Evolutionary conservation across 495 filamentous ascomycete species (phyloP).

Genomic region (Elaphomyces granulatus): DNA sequence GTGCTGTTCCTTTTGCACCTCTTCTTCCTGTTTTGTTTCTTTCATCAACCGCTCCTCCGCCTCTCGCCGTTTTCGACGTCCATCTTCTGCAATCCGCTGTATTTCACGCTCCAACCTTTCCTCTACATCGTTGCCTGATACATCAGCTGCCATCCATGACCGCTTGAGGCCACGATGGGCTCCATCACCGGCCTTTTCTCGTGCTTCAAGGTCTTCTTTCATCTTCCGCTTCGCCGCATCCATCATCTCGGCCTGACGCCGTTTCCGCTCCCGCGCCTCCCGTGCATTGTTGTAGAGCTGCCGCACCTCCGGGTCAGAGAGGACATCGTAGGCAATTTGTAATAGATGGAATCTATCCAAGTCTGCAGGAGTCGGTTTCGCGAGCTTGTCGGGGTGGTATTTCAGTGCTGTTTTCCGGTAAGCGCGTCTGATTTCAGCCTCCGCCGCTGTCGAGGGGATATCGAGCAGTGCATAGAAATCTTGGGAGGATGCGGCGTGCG

Average conservation of each 20-base stretch:
- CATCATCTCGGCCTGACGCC: conserved; percentile 49
- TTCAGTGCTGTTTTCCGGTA: conserved; percentile 81
- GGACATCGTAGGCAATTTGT: conserved; percentile 56
- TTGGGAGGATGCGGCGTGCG: conserved; percentile 42
- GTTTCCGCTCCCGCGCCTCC: conserved; percentile 43
- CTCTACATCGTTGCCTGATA: conserved; percentile 39
- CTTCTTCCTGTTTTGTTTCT: conserved; percentile 36
- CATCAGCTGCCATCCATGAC: conserved; percentile 25
- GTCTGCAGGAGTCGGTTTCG: conserved; percentile 39
- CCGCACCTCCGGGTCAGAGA: conserved; percentile 45
- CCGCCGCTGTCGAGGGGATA: conserved; percentile 45
- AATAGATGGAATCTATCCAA: conserved; percentile 63
- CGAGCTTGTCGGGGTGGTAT: conserved; percentile 78
- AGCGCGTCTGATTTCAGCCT: conserved; percentile 65
- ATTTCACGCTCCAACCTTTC: conserved; percentile 45
- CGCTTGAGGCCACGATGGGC: conserved; percentile 30
- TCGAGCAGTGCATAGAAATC: conserved; percentile 80
- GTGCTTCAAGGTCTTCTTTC: conserved; percentile 59
- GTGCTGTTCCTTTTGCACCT: conserved; percentile 20
- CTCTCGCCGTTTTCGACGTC: conserved; percentile 35
- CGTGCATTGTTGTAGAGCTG: conserved; percentile 57
- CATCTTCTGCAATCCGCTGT: conserved; percentile 49
- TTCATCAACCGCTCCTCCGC: conserved; percentile 34
- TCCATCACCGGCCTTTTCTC: conserved; percentile 35
- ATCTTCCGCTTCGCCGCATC: conserved; percentile 53